phyloP scores from a whole-genome alignment of 805 yeast species.

The Monosporozyma servazzii region DNA sequence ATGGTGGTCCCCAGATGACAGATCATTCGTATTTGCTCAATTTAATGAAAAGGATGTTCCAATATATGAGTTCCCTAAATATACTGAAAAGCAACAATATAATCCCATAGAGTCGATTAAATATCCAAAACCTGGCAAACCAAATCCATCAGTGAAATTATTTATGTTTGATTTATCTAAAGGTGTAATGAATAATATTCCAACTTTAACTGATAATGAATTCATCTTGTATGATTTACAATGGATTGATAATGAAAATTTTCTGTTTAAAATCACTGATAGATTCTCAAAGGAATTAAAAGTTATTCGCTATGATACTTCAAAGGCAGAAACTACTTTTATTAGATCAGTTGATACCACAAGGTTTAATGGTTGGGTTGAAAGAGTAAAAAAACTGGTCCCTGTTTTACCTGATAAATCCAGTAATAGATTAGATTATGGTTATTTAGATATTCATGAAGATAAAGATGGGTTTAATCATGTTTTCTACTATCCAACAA shows the following conservation, averaged over 20 bases:
- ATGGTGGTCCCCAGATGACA: conserved; percentile 68
- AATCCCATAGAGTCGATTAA: conserved; percentile 40
- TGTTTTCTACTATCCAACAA: conserved; percentile 48
- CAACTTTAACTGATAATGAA: conserved; percentile 30
- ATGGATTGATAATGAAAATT: conserved; percentile 45
- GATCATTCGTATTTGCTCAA: conserved; percentile 43
- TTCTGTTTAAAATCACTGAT: conserved; percentile 54
- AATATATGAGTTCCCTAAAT: conserved; percentile 43
- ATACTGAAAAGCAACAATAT: conserved; percentile 36
- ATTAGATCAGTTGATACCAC: conserved; percentile 38
- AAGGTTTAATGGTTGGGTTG: conserved; percentile 51
- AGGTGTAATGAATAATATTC: conserved; percentile 17
- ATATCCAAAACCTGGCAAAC: conserved; percentile 68
- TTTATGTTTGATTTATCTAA: conserved; percentile 33
- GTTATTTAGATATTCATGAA: conserved; percentile 57
- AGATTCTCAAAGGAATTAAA: conserved; percentile 50
- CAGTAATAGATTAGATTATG: conserved; percentile 30
- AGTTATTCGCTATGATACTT: conserved; percentile 37
- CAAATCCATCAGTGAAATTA: conserved; percentile 47
- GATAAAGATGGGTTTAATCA: conserved; percentile 48
- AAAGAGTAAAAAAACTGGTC: conserved; percentile 36
- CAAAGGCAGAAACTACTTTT: conserved; percentile 26
- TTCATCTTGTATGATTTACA: conserved; percentile 50
- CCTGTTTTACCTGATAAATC: conserved; percentile 32
- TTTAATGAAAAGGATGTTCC: conserved; percentile 55